Evolutionary conservation across 202 grass and related monocot species (phyloP).

Genomic region (Panicum hallii): DNA sequence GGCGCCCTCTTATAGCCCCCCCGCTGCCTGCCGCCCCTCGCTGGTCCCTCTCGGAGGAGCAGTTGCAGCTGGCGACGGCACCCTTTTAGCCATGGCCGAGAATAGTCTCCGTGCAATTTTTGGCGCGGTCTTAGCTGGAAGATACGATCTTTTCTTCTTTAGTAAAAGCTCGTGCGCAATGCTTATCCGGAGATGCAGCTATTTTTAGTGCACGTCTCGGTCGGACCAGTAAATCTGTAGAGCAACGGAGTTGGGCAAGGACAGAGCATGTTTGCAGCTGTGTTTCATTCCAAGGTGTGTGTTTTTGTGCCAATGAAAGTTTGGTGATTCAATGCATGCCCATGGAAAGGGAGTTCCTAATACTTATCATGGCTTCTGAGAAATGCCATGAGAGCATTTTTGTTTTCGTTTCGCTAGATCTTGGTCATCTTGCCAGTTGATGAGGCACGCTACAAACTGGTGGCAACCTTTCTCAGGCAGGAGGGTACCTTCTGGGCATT

Average conservation of each 20-base stretch:
- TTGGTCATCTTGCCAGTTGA: neutral
- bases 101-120: slow-evolving; percentile 15
- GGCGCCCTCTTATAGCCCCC: neutral
- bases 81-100: slow-evolving; percentile 31
- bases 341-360: too few species aligned
- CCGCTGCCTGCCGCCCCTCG: neutral
- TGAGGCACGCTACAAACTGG: too few species aligned
- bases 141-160: neutral
- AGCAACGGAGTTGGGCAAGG: too few species aligned
- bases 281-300: too few species aligned
- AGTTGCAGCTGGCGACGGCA: neutral
- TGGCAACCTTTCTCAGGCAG: neutral
- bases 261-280: too few species aligned
- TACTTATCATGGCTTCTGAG: neutral
- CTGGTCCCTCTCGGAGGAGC: neutral
- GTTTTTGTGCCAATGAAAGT: neutral
- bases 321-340: neutral
- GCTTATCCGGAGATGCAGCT: neutral
- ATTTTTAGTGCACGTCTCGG: neutral
- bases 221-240: neutral
- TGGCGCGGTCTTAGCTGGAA: slow-evolving; percentile 8
- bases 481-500: neutral
- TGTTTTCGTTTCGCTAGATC: too few species aligned
- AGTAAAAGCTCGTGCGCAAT: neutral
- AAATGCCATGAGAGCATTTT: neutral